Percentiles rank a stretch among this genome's conserved stretches.
Evolutionary conservation across 768 basidiomycete species (phyloP).

Genomic region (Calocera cornea): DNA sequence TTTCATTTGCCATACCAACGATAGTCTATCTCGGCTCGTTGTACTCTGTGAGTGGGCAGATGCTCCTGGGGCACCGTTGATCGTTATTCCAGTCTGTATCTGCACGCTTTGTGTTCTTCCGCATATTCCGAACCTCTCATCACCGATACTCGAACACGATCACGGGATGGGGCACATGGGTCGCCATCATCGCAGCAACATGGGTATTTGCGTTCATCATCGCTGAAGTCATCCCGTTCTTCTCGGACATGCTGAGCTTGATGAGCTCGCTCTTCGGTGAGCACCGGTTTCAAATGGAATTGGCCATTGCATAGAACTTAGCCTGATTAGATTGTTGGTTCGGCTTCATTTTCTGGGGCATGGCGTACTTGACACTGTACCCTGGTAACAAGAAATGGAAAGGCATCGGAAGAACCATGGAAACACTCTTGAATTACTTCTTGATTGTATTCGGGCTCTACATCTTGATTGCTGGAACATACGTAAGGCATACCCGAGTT

Average conservation of each 20-base stretch:
- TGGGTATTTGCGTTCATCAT: constrained; percentile 28
- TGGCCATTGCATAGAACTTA: background rate
- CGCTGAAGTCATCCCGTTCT: constrained; percentile 28
- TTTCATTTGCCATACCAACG: constrained; percentile 35
- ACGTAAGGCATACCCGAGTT: constrained; percentile 20
- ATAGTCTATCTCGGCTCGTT: constrained; percentile 34
- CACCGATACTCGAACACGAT: constrained; percentile 24
- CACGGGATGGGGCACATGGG: constrained; percentile 25
- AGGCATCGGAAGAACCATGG: constrained; percentile 21
- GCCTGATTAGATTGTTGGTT: constrained; percentile 23
- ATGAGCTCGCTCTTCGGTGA: constrained; percentile 34
- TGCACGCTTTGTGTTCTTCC: constrained; percentile 35
- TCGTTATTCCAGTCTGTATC: constrained; percentile 26
- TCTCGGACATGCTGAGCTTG: constrained; percentile 31
- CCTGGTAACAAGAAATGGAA: constrained; percentile 27
- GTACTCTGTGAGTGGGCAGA: constrained; percentile 26
- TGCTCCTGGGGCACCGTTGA: too few relatives aligned
- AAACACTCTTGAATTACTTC: constrained; percentile 30
- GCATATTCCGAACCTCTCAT: constrained; percentile 22
- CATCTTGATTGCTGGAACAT: constrained; percentile 30
- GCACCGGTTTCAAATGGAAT: constrained; percentile 10
- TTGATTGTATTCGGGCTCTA: constrained; percentile 29
- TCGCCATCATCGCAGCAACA: constrained; percentile 23
- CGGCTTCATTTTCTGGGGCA: constrained; percentile 35
- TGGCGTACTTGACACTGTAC: constrained; percentile 32